Conservation (phyloP, 495 filamentous ascomycete species). For the Hypoxylon subgilvum region DNA sequence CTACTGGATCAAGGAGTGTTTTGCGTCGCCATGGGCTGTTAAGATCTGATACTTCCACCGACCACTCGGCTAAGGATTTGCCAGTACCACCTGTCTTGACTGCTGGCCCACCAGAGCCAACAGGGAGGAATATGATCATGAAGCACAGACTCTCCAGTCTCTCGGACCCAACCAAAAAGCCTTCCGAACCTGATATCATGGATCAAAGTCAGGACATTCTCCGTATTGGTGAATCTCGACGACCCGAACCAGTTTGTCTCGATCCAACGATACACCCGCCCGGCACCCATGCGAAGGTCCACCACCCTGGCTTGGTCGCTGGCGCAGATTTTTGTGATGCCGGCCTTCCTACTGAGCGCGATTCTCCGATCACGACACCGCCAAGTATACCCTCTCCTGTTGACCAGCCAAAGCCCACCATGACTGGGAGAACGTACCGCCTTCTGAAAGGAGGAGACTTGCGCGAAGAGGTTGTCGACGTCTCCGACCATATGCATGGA, state of each 20-base stretch:
- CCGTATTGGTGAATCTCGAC: background rate
- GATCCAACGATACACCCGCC: constrained; percentile 22
- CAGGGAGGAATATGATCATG: constrained; percentile 3
- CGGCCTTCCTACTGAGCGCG: constrained; percentile 17
- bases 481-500: constrained; percentile 40
- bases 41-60: constrained; percentile 17
- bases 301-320: constrained; percentile 16
- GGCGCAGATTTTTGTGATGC: constrained; percentile 26
- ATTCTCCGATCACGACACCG: constrained; percentile 25
- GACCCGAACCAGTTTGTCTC: constrained; percentile 16
- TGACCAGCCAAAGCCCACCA: background rate
- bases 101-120: background rate
- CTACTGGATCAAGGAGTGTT: constrained; percentile 15
- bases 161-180: constrained; percentile 8
- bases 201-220: background rate
- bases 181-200: background rate
- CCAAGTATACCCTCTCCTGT: constrained; percentile 9
- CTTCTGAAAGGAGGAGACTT: constrained; percentile 39
- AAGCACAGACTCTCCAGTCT: constrained; percentile 9
- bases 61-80: constrained; percentile 22
- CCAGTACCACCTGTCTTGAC: constrained; percentile 37
- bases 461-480: constrained; percentile 37
- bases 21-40: constrained; percentile 30
- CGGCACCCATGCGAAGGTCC: constrained; percentile 8
- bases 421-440: constrained; percentile 36